Evolutionary conservation across 176 grass and related monocot species (phyloP).

Genomic region (Avena atlantica): DNA sequence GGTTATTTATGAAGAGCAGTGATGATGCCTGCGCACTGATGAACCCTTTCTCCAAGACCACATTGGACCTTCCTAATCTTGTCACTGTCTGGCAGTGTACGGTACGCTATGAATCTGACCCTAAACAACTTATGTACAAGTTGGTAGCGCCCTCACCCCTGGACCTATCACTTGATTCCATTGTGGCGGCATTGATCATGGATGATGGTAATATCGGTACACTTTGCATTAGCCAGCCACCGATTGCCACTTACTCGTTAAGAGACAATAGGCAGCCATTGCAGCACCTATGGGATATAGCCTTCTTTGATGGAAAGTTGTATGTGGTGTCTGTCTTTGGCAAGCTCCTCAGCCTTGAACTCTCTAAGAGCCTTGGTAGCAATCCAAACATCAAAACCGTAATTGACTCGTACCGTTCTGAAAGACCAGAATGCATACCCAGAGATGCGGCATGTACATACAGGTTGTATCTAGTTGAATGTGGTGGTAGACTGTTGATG

Average conservation of each 20-base stretch:
- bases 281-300: background rate
- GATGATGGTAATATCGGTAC: background rate
- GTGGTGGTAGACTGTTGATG: background rate
- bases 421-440: background rate
- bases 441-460: background rate
- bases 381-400: background rate
- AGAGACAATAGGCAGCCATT: background rate
- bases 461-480: constrained; percentile 12
- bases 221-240: background rate
- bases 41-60: constrained; percentile 28
- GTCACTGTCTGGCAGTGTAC: background rate
- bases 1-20: constrained; percentile 8
- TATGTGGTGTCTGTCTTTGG: background rate
- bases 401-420: background rate
- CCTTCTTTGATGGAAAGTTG: constrained; percentile 14
- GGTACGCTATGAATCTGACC: background rate
- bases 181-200: background rate
- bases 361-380: background rate
- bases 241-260: background rate
- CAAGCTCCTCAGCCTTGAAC: background rate
- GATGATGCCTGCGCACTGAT: background rate
- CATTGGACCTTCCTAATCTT: background rate
- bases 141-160: background rate
- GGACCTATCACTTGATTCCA: constrained; percentile 6
- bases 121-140: background rate